Evolutionary conservation across 2,329 filamentous ascomycete genomes (phyloP), one percentile per base, ranked within the genome.

Genomic region (Colletotrichum chlorophyti): DNA sequence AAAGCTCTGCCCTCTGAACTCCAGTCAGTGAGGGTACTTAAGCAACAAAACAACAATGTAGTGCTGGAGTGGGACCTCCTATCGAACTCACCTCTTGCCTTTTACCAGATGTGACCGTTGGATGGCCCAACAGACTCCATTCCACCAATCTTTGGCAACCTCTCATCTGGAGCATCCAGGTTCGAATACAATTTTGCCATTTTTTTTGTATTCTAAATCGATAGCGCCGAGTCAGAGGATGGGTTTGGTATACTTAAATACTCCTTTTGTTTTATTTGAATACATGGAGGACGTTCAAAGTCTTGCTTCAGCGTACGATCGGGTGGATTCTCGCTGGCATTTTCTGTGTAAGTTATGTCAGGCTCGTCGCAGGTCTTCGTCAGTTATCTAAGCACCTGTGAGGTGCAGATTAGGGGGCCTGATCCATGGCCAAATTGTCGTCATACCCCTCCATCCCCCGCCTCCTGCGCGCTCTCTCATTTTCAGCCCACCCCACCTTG

Each of bases 101-200:
- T 87, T 87, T 86, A 86, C 83, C 84, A 86, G 84, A 86, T 83
- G 83, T 85, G 82, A 81, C 83, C 83, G 82, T 84, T 82, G 81
- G 60, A 47, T 62, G 65, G 72, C 72, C 72, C 72, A 74, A 60
- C 65, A 72, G 68, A 74, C 72, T 74, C 72, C 73, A 70, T 67
- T 75, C 70, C 60, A 60, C 58, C 50, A 74, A 75, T 76, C 70
- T 76, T 76, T 76, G 73, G 66, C 58, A 73, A 66, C 37, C 17
- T 26, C 31, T 64, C 64, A 50, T 63, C 57, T 60, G 57, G 65
- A 66, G 58, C 58, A 34, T 7, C 43, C 59, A 58, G 61, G 49
- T 70, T 71, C 69, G 65, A 70, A 52, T 62, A 63, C 53, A 32
- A 5, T 54, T 63, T 64, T 62, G 19, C 6, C 23, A 23, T n/a